Conservation (phyloP, 73 alveolate species). For the Blepharisma stoltei region DNA sequence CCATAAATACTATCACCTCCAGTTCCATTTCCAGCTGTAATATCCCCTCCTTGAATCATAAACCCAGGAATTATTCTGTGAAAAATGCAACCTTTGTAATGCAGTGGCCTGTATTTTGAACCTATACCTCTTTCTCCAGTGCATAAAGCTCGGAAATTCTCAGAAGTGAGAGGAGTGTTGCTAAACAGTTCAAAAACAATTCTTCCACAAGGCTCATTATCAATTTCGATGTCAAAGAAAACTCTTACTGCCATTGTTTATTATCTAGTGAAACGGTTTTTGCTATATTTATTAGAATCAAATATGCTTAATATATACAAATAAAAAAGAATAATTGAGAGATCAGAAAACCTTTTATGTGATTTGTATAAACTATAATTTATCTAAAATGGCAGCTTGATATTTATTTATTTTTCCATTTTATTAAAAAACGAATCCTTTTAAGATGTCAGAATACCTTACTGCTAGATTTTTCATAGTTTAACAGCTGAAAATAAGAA, state of each 20-base stretch:
- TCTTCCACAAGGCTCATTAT: conserved; percentile 73
- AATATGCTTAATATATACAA: too few relatives aligned
- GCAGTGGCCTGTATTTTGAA: conserved; percentile 52
- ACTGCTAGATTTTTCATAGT: too few relatives aligned
- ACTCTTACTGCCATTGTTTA: conserved; percentile 28
- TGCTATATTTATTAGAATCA: too few relatives aligned
- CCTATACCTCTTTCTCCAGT: conserved; percentile 78
- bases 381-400: too few relatives aligned
- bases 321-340: too few relatives aligned
- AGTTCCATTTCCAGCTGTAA: conserved; percentile 87
- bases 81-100: conserved; percentile 57
- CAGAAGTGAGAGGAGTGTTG: conserved; percentile 90
- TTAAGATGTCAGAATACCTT: too few relatives aligned
- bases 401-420: too few relatives aligned
- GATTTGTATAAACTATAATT: too few relatives aligned
- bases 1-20: conserved; percentile 94
- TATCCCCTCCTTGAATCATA: conserved; percentile 92
- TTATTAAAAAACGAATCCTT: too few relatives aligned
- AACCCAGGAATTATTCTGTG: conserved; percentile 79
- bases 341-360: too few relatives aligned
- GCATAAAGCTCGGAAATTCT: conserved; percentile 92
- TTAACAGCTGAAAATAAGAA: too few relatives aligned
- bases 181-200: conserved; percentile 89
- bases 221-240: conserved; percentile 68
- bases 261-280: too few relatives aligned